Evolutionary conservation across 352 stramenopile species (phyloP).

Genomic region (Globisporangium okanoganense): DNA sequence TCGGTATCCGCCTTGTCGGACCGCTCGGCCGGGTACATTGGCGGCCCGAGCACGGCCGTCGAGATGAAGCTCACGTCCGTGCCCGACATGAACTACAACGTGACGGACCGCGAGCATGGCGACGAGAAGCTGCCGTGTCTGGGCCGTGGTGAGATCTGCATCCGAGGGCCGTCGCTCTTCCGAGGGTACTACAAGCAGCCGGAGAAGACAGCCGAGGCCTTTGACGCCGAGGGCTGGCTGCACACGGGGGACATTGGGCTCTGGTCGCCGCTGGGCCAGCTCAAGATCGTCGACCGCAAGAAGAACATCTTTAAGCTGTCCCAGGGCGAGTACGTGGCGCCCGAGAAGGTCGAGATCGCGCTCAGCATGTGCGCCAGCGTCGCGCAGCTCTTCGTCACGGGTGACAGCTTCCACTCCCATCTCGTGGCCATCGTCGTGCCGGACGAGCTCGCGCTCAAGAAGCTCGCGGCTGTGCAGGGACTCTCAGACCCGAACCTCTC

Average conservation of each 20-base stretch:
- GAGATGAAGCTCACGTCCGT: constrained; percentile 95
- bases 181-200: constrained; percentile 94
- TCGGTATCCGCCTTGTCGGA: constrained; percentile 51
- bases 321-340: constrained; percentile 95
- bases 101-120: constrained; percentile 58
- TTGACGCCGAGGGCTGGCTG: constrained; percentile 94
- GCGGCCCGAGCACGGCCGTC: constrained; percentile 71
- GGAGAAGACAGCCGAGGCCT: constrained; percentile 88
- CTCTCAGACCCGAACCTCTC: constrained; percentile 14
- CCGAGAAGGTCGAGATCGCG: constrained; percentile 97
- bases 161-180: constrained; percentile 84
- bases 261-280: constrained; percentile 90
- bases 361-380: constrained; percentile 90
- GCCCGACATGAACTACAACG: constrained; percentile 96
- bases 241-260: constrained; percentile 96
- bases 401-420: constrained; percentile 93
- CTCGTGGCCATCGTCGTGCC: constrained; percentile 94
- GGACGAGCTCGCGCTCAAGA: constrained; percentile 39
- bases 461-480: constrained; percentile 32
- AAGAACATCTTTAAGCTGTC: constrained; percentile 95
- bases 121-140: constrained; percentile 35
- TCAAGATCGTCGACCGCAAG: constrained; percentile 91
- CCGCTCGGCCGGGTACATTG: constrained; percentile 87
- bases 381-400: constrained; percentile 94
- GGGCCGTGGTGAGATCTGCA: constrained; percentile 59